Evolutionary conservation across 805 yeast genomes (phyloP).

Genomic region (Kazachstania africana): DNA sequence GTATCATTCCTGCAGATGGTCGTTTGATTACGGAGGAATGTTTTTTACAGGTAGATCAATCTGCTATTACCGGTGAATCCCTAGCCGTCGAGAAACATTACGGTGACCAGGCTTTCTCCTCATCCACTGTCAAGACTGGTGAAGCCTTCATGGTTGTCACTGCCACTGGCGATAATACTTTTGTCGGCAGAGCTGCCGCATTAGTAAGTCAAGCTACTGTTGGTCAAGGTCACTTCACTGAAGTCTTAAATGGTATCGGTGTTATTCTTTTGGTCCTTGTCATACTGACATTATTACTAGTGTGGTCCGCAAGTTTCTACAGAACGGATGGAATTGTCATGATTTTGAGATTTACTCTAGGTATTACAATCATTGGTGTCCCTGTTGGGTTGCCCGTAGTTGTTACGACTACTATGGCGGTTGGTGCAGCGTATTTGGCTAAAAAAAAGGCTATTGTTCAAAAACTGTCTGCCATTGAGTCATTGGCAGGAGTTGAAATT

Average conservation of each 20-base stretch:
- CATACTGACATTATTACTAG: constrained; percentile 72
- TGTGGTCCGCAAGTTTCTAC: constrained; percentile 92
- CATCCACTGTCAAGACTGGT: constrained; percentile 93
- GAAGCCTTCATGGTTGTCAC: constrained; percentile 89
- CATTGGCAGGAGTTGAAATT: constrained; percentile 95
- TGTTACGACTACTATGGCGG: constrained; percentile 98
- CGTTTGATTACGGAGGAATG: constrained; percentile 76
- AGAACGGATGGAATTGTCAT: constrained; percentile 78
- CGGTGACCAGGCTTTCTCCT: constrained; percentile 83
- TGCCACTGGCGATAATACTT: constrained; percentile 91
- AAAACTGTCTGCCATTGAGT: constrained; percentile 92
- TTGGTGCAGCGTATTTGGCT: constrained; percentile 98
- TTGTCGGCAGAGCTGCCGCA: constrained; percentile 96
- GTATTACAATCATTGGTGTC: constrained; percentile 94
- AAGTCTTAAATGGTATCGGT: constrained; percentile 96
- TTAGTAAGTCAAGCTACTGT: constrained; percentile 88
- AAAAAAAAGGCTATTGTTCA: constrained; percentile 96
- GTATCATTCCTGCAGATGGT: constrained; percentile 89
- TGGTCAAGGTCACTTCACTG: constrained; percentile 94
- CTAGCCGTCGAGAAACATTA: constrained; percentile 84
- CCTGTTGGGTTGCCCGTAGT: constrained; percentile 99
- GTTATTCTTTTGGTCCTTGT: constrained; percentile 81
- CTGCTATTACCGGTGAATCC: constrained; percentile 96
- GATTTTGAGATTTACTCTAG: constrained; percentile 84
- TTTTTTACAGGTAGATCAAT: constrained; percentile 87